Evolutionary conservation across 164 flowering plant species (phyloP), one percentile per base, ranked within the genome.

Genomic region (Hamamelis virginiana): DNA sequence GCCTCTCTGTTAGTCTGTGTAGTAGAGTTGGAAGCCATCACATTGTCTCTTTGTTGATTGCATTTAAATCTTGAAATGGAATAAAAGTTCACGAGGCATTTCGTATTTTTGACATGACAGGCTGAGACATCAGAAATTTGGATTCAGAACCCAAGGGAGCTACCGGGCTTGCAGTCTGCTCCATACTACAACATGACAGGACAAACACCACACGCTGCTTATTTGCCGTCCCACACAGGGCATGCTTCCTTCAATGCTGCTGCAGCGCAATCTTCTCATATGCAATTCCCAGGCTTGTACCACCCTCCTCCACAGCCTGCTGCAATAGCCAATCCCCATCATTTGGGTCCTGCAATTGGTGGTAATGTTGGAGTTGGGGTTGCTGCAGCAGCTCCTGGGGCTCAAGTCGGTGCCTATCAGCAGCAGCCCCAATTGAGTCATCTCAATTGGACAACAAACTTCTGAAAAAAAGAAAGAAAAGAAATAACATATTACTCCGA

Each of bases 381-480:
- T 56, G 83, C 89, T 44, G 86, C 83, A 10, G 76, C 85, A 4
- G 81, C 85, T 11, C 84, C 96, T 16, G 89, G 85, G 68, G 76
- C 91, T 8, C 98, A 91, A 74, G 86, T 86, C 0, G 94, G 91
- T 56, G 81, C 90, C 3, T 92, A 90, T 71, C 98, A 92, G 86
- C 98, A 91, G 87, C 98, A 88, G 75, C 86, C 96, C 41, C 97
- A 89, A 58, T 58, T 90, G 74, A 85, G 91, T 46, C 97, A 90
- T 72, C 70, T 89, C 64, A 92, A 89, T 60, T 92, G 97, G 97
- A 77, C 88, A 59, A 60, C 88, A 56, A 91, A 83, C 78, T 90
- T 89, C 74, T 91, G 80, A 83, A 69, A 28, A 43, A 48, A 59
- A 63, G 5, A 8, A 63, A 23, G 1, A 6, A 1, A 8, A 15